Conservation (phyloP, 495 filamentous ascomycete species). For the Glarea lozoyensis region DNA sequence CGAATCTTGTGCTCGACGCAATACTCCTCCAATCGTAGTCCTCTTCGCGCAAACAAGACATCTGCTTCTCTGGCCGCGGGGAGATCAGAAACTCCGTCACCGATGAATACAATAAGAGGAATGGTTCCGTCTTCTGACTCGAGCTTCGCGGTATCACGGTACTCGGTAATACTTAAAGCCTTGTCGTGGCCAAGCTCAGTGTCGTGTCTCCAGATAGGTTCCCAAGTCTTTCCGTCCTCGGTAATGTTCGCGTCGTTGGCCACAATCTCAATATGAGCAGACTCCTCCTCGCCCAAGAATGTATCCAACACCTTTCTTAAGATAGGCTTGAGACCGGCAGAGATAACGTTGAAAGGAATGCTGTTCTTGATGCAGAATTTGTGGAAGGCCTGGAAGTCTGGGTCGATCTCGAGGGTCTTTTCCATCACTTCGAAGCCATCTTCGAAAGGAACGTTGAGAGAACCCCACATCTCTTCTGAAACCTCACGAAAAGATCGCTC, state of each 20-base stretch:
- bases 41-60: conserved; percentile 63
- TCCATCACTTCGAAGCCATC: conserved; percentile 66
- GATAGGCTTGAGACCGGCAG: conserved; percentile 61
- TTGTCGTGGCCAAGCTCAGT: conserved; percentile 65
- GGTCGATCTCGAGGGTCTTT: conserved; percentile 53
- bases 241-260: conserved; percentile 60
- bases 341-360: conserved; percentile 68
- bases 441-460: conserved; percentile 60
- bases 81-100: conserved; percentile 70
- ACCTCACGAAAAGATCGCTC: conserved; percentile 64
- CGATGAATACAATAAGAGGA: conserved; percentile 67
- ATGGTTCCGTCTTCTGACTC: conserved; percentile 50
- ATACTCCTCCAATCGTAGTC: conserved; percentile 62
- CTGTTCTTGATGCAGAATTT: conserved; percentile 53
- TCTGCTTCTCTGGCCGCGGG: conserved; percentile 66
- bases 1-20: conserved; percentile 57
- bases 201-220: conserved; percentile 62
- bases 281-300: conserved; percentile 52
- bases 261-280: conserved; percentile 53
- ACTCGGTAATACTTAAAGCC: conserved; percentile 54
- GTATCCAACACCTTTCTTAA: conserved; percentile 51
- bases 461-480: conserved; percentile 71
- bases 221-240: conserved; percentile 52
- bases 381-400: conserved; percentile 58
- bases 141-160: conserved; percentile 41